Evolutionary conservation across 805 yeast species (phyloP).

Genomic region (Ogataea allantospora): DNA sequence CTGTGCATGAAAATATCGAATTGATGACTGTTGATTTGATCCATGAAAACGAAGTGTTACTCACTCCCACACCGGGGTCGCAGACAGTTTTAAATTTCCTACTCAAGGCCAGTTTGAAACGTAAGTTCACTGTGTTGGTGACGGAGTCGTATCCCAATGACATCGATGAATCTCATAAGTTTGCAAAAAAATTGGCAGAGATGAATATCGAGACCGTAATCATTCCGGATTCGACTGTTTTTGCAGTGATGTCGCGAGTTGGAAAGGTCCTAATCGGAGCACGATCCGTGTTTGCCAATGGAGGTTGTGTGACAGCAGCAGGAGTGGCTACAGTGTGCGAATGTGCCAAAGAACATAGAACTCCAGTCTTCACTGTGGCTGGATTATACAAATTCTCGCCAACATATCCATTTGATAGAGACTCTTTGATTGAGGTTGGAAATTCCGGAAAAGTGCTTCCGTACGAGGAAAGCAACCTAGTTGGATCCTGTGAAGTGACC

Average conservation of each 20-base stretch:
- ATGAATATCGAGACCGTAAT: conserved; percentile 87
- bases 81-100: conserved; percentile 85
- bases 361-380: conserved; percentile 96
- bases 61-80: conserved; percentile 95
- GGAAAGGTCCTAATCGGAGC: conserved; percentile 96
- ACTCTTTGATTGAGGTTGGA: conserved; percentile 83
- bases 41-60: conserved; percentile 81
- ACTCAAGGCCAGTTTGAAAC: conserved; percentile 80
- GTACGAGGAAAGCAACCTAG: conserved; percentile 65
- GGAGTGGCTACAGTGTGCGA: conserved; percentile 94
- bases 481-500: conserved; percentile 74
- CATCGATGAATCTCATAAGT: conserved; percentile 68
- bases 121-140: conserved; percentile 88
- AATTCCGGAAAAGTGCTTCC: conserved; percentile 86
- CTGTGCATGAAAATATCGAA: conserved; percentile 87
- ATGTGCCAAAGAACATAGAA: conserved; percentile 90
- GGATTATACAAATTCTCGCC: conserved; percentile 94
- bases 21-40: conserved; percentile 89
- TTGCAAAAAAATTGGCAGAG: conserved; percentile 75
- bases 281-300: conserved; percentile 90
- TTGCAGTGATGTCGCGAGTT: conserved; percentile 95
- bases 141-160: conserved; percentile 93
- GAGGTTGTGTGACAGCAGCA: conserved; percentile 85
- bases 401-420: conserved; percentile 84
- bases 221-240: conserved; percentile 89